These are phyloP conservation scores for Pseudisothecium myosuroides DNA, from an alignment of 225 moss, liverwort and hornwort genomes.

Conservation along the genomic window DNA sequence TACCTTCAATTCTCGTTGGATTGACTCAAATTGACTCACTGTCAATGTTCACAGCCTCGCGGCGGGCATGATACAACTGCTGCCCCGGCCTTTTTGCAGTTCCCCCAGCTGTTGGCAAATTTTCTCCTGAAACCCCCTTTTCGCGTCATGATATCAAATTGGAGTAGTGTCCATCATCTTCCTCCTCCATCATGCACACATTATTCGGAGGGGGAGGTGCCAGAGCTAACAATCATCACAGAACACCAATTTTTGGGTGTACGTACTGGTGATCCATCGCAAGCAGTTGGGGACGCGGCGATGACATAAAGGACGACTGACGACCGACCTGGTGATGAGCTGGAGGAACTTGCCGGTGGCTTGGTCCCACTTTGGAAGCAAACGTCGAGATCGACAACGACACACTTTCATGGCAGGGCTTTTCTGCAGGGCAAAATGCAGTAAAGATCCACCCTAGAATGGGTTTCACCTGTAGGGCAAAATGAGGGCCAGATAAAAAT, in stretches of 20 bases:
- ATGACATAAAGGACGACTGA: not conserved
- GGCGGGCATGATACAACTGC: no score
- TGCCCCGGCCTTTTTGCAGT: no score
- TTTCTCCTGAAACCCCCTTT: not conserved
- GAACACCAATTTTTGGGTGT: not conserved
- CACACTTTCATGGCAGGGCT: not conserved
- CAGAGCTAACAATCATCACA: not conserved
- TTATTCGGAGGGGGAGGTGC: not conserved
- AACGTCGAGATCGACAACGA: not conserved
- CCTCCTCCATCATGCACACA: not conserved
- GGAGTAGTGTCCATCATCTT: not conserved
- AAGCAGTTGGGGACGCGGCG: not conserved
- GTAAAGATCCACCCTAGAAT: no score
- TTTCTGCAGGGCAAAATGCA: no score
- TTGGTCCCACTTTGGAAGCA: not conserved
- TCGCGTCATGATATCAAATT: not conserved
- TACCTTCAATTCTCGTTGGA: not conserved
- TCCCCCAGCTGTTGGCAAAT: not conserved
- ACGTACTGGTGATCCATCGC: no score
- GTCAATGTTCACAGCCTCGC: no score
- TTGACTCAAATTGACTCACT: not conserved
- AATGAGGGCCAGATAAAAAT: no score
- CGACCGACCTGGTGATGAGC: not conserved
- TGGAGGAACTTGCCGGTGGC: not conserved
- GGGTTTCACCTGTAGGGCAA: no score